These are phyloP conservation scores for Trichoderma guizhouense DNA, from an alignment of 2,329 filamentous ascomycete species.

Conservation along the genomic window DNA sequence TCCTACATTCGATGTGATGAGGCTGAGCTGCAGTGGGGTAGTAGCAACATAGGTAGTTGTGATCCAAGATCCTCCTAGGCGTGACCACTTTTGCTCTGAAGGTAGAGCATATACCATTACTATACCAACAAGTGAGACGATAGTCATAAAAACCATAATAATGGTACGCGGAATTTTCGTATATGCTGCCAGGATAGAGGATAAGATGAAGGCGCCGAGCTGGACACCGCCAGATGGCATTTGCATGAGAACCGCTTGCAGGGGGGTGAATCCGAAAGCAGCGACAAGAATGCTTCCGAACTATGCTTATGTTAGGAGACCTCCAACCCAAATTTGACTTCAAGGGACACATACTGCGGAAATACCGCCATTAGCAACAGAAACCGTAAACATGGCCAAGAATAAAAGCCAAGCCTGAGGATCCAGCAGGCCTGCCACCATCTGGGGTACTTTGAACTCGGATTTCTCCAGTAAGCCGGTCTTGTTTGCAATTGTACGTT, in stretches of 20 bases:
- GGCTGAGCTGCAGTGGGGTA: slow-evolving; percentile 52
- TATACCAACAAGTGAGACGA: not conserved
- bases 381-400: not conserved
- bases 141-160: not conserved
- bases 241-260: not conserved
- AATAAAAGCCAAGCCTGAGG: not conserved
- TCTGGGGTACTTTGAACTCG: not conserved
- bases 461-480: not conserved
- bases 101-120: not conserved
- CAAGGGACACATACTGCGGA: not conserved
- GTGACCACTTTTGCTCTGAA: not conserved
- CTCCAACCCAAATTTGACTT: not conserved
- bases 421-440: not conserved
- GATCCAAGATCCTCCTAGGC: not conserved
- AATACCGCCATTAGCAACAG: not conserved
- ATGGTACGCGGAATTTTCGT: not conserved
- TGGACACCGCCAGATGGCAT: not conserved
- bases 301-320: not conserved
- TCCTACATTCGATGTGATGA: slow-evolving; percentile 53
- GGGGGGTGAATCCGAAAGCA: not conserved
- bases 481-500: not conserved
- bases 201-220: not conserved
- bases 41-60: slow-evolving; percentile 34
- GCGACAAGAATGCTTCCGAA: not conserved
- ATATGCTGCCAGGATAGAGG: not conserved